Conservation (phyloP, 768 basidiomycete genomes). For the Lactarius vividus region DNA sequence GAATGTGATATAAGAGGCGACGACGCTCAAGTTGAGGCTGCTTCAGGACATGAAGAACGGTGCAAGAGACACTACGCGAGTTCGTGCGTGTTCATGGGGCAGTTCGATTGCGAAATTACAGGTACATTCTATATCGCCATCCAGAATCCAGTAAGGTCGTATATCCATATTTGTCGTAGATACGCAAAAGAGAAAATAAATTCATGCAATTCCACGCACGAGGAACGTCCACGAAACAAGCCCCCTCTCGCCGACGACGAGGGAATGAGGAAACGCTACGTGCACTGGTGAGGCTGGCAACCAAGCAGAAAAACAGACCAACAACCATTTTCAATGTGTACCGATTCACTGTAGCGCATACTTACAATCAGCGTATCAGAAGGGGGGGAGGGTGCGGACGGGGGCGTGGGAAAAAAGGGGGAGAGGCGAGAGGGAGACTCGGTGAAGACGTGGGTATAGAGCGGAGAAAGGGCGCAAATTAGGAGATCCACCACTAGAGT, state of each 20-base stretch:
- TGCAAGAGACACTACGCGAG: background rate
- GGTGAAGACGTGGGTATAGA: constrained; percentile 16
- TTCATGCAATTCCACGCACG: background rate
- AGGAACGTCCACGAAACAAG: background rate
- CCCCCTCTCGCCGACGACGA: background rate
- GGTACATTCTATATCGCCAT: background rate
- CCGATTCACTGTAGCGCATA: constrained; percentile 8
- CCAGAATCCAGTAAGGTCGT: background rate
- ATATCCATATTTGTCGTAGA: background rate
- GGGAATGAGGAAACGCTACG: background rate
- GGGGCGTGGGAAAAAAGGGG: background rate
- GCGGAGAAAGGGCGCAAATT: background rate
- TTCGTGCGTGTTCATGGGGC: background rate
- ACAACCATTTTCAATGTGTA: constrained; percentile 10
- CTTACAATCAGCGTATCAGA: constrained; percentile 9
- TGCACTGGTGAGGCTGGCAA: background rate
- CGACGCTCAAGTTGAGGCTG: constrained; percentile 6
- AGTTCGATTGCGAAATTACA: background rate
- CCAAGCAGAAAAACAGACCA: background rate
- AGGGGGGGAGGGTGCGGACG: background rate
- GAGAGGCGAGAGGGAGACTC: background rate
- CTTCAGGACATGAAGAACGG: background rate
- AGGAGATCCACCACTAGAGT: background rate
- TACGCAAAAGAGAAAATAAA: background rate
- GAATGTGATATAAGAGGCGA: constrained; percentile 11